Base-by-base conservation (phyloP, 2,329 filamentous ascomycete species). In the Aureobasidium sp. region DNA sequence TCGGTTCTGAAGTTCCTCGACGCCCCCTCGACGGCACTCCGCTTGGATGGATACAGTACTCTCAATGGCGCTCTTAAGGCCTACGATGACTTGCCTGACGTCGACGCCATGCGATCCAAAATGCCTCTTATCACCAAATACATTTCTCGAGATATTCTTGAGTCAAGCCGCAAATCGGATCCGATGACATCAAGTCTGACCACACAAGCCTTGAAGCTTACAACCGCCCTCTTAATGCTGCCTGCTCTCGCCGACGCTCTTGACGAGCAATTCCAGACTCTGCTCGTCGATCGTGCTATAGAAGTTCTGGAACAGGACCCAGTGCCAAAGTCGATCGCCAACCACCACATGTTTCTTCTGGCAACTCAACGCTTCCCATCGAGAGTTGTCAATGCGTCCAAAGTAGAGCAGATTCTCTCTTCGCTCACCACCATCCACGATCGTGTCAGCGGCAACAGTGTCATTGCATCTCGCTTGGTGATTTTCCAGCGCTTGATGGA, bases 41-140 rank as follows among this genome's bases (percentile, higher is more conserved):
- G 88, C 67, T 75, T 94, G 35, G 94, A 99, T 75, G 90, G 92
- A 53, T 97, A 99, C 70, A 85, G 87, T 71, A 88, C 88, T 69
- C 79, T 99, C 48, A 84, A 88, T 35, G 82, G 85, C 37, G 86
- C 87, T 4, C 78, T 97, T 67, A 89, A 90, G 71, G 83, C 88
- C 6, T 96, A 93, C 62, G 90, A 92, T 65, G 89, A 90, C 67
- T 77, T 95, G 15, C 91, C 91, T 0, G 88, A 94, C 66, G 78
- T 85, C 39, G 83, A 88, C 61, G 85, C 86, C 12, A 78, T 96
- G 60, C 82, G 85, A 62, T 83, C 84, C 56, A 95, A 94, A 73
- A 87, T 97, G 80, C 81, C 82, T 12, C 76, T 90, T 2, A 82
- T 97, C 63, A 85, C 85, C 66, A 87, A 91, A 63, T 96, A 91